Conservation (phyloP, 2,329 filamentous ascomycete species). For the Diaporthe longicolla region DNA sequence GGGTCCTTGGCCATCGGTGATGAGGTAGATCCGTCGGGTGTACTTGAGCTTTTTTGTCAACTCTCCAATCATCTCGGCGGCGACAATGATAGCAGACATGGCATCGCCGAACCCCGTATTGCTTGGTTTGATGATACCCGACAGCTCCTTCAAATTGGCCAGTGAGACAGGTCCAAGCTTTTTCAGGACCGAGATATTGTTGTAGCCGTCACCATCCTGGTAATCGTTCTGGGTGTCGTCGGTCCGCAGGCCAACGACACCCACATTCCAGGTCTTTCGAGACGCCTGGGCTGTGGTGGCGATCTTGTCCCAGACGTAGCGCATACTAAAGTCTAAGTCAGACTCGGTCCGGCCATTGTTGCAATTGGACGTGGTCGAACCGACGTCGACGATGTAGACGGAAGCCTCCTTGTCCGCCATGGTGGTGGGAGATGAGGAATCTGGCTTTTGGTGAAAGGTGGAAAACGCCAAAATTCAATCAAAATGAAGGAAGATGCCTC, state of each 20-base stretch:
- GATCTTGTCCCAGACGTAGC: constrained; percentile 96
- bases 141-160: constrained; percentile 76
- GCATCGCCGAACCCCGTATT: constrained; percentile 81
- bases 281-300: constrained; percentile 77
- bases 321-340: constrained; percentile 90
- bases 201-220: constrained; percentile 79
- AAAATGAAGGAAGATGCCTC: background rate
- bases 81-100: constrained; percentile 88
- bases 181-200: constrained; percentile 86
- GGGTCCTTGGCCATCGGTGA: constrained; percentile 83
- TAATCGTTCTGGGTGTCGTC: constrained; percentile 79
- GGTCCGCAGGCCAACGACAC: constrained; percentile 88
- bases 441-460: constrained; percentile 20
- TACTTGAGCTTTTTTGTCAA: constrained; percentile 88
- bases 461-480: background rate
- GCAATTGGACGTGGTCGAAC: constrained; percentile 83
- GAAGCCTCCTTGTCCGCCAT: constrained; percentile 97
- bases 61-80: constrained; percentile 85
- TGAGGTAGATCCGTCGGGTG: constrained; percentile 82
- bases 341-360: constrained; percentile 80
- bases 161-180: constrained; percentile 73
- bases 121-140: constrained; percentile 75
- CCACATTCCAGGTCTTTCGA: constrained; percentile 80
- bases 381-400: constrained; percentile 92
- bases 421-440: constrained; percentile 45